A percentile compares a stretch with the other conserved stretches of the same genome.
Conservation (phyloP, 768 basidiomycete species). For the Lenzites betulinus region DNA sequence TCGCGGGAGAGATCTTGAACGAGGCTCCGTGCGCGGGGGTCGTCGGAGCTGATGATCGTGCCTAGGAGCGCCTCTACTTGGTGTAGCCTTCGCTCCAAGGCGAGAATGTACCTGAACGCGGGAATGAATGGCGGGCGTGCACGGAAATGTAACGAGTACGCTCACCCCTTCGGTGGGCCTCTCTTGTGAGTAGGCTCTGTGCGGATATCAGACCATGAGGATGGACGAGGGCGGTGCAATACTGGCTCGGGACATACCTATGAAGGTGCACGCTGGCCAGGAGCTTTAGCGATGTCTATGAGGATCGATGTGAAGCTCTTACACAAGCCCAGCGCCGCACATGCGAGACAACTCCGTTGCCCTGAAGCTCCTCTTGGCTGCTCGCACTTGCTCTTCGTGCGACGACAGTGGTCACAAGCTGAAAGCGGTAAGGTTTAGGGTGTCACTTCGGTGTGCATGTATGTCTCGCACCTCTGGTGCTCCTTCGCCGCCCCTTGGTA, state of each 20-base stretch:
- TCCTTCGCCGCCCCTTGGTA: conserved; percentile 23
- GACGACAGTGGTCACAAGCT: conserved; percentile 43
- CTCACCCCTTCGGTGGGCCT: conserved; percentile 39
- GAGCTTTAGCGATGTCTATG: neutral
- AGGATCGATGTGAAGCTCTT: conserved; percentile 8
- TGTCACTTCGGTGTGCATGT: neutral
- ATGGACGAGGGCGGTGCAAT: neutral
- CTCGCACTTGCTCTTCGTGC: conserved; percentile 42
- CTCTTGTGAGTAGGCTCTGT: conserved; percentile 33
- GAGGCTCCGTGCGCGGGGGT: conserved; percentile 41
- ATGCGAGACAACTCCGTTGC: conserved; percentile 33
- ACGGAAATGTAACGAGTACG: neutral
- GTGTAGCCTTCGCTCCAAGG: conserved; percentile 44
- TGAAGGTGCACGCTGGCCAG: conserved; percentile 31
- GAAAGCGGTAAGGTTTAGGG: neutral
- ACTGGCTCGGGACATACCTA: conserved; percentile 15
- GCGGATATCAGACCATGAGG: neutral
- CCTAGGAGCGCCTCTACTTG: conserved; percentile 47
- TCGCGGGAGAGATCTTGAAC: conserved; percentile 37
- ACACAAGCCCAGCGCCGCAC: conserved; percentile 32
- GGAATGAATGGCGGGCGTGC: neutral
- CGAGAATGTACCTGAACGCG: conserved; percentile 40
- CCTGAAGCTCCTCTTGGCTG: conserved; percentile 22
- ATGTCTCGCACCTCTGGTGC: conserved; percentile 28
- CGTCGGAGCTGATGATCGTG: conserved; percentile 40